Conservation (phyloP, 169 alveolate species). For the Plasmodium berghei region DNA sequence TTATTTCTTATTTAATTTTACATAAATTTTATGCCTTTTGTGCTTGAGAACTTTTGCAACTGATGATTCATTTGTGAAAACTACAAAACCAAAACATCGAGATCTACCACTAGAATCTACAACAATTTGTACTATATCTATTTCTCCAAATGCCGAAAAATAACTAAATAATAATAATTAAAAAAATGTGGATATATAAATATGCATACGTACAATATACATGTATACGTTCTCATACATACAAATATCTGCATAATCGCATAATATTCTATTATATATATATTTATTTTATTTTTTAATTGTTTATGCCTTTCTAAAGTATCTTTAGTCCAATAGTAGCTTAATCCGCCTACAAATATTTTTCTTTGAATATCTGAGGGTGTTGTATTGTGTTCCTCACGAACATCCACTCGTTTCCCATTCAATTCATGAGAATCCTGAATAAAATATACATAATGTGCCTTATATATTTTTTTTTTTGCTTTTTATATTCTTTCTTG, state of each 20-base stretch:
- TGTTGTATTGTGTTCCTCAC: conserved; percentile 66
- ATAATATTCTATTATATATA: not conserved
- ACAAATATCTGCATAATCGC: not conserved
- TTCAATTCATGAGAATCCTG: conserved; percentile 64
- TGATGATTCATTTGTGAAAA: conserved; percentile 42
- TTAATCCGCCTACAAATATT: conserved; percentile 65
- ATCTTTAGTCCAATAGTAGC: conserved; percentile 71
- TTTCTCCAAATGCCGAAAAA: conserved; percentile 52
- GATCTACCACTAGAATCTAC: conserved; percentile 65
- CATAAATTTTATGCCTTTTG: conserved; percentile 50
- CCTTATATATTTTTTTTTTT: conserved; percentile 9
- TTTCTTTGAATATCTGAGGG: conserved; percentile 67
- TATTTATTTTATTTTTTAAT: conserved; percentile 4
- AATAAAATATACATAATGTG: conserved; percentile 1
- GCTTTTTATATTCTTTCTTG: conserved; percentile 4
- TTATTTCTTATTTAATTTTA: conserved; percentile 12
- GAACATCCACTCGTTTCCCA: conserved; percentile 69
- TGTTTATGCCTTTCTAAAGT: conserved; percentile 58
- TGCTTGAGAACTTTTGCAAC: conserved; percentile 67
- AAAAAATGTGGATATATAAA: not conserved
- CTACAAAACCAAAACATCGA: conserved; percentile 71
- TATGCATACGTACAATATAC: too few species aligned
- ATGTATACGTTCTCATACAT: not conserved
- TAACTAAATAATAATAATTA: conserved; percentile 24
- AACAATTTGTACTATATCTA: conserved; percentile 62